Evolutionary conservation across 768 basidiomycete genomes (phyloP), one percentile per base, ranked within the genome.

Genomic region (Pisolithus albus): DNA sequence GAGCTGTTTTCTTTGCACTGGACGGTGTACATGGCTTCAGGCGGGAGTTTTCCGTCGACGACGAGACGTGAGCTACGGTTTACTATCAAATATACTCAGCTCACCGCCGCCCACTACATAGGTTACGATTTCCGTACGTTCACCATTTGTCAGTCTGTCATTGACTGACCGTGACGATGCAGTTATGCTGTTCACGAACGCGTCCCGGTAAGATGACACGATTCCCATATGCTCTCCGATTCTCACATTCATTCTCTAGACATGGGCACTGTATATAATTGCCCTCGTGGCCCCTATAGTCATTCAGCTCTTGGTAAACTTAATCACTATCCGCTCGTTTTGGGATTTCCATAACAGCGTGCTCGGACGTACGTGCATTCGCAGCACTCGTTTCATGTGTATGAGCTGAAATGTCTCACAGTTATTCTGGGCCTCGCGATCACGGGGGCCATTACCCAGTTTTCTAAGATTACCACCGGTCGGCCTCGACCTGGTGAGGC

Each of bases 311-410:
- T 57, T 82, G 18, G 76, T 94, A 58, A 88, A 89, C 58, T 52
- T 82, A 19, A 46, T 88, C 13, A 85, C 90, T 19, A 72, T 91
- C 26, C 79, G 86, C n/a, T 86, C 83, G 3, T 83, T 82, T 73
- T 97, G 93, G 92, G 94, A 96, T 61, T 71, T 86, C 28, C 94
- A 96, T 62, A 84, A 81, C 60, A 75, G 86, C 45, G 61, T 57
- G 7, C 70, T 79, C 3, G 76, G 76, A 15, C 53, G 78, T 77
- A 52, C 32, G 74, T 64, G 5, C 2, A 41, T 26, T 26, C 7
- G 4, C 39, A 37, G 26, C 18, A 51, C 42, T 72, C 52, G 72
- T 76, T 71, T 63, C 8, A 23, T 44, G 38, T 52, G 9, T 51
- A 47, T 37, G 5, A 32, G 30, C 48, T n/a, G 10, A 52, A 52